Base-by-base conservation (phyloP, 2,329 filamentous ascomycete genomes). In the Bipolaris oryzae region DNA sequence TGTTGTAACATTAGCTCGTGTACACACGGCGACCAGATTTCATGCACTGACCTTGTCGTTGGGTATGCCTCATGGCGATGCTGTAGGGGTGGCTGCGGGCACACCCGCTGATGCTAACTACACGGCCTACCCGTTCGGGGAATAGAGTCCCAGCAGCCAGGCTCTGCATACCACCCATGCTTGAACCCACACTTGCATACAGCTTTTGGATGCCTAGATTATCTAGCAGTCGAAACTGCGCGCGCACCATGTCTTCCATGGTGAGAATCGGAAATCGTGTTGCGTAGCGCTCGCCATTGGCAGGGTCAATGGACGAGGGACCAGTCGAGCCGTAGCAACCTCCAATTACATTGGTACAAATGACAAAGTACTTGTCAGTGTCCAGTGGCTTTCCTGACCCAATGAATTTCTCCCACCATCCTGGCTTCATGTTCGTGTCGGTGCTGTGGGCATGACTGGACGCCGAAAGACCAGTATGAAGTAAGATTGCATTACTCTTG, bases 381-480 rank as follows among this genome's bases (percentile, higher is more conserved):
- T 99, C 92, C 9, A 99, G 79, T 10, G 92, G 90, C 18, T 84
- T 84, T 0, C 90, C 92, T 0, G 93, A 90, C 0, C 95, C 95
- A 70, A 99, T 98, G 75, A 99, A 99, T 76, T 90, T 94, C 78
- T 99, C 95, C 95, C 95, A 99, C 95, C 95, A 99, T 3, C 95
- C 95, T 0, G 92, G 89, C 74, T 93, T 90, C 0, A 91, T 85
- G 75, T 99, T 99, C 9, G 82, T 80, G 50, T 85, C 83, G n/a
- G 94, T 98, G 55, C 92, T 97, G 72, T 93, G 93, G 1, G 95
- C 95, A 78, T 99, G 95, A 55, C 93, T 98, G 6, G 93, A 97
- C n/a, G 95, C 95, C 0, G 93, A 97, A 5, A 99, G 83, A 7
- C 95, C 95, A 0, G 95, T 99, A 74, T 98, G 92, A 2, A 99